A percentile compares a stretch with the other conserved stretches of the same genome.
Conservation (phyloP, 2,329 filamentous ascomycete genomes). For the Cercospora citrullina region DNA sequence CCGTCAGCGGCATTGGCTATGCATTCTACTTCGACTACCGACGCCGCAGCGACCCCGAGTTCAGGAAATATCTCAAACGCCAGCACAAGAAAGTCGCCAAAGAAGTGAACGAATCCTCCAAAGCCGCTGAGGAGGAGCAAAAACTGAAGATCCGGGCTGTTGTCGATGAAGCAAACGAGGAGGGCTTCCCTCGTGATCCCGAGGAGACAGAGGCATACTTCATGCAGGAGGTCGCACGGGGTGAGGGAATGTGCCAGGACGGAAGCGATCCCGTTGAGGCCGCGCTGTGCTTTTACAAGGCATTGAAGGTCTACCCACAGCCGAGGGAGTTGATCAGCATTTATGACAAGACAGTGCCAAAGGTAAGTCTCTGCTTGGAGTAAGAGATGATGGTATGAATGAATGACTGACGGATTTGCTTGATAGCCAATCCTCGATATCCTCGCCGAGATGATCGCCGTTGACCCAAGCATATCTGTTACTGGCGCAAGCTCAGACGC, state of each 20-base stretch:
- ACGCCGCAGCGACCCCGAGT: conserved; percentile 63
- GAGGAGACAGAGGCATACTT: conserved; percentile 97
- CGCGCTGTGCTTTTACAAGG: conserved; percentile 95
- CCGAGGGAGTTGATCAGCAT: conserved; percentile 91
- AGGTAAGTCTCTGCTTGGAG: conserved; percentile 58
- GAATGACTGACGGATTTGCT: conserved; percentile 23
- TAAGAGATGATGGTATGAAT: background rate
- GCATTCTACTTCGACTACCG: conserved; percentile 67
- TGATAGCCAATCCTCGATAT: conserved; percentile 84
- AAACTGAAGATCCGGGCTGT: conserved; percentile 71
- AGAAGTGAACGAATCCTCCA: conserved; percentile 70
- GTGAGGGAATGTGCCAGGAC: conserved; percentile 79
- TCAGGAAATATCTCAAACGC: conserved; percentile 65
- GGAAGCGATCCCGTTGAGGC: conserved; percentile 79
- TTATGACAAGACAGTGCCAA: conserved; percentile 97
- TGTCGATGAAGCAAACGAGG: conserved; percentile 80
- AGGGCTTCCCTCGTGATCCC: conserved; percentile 85
- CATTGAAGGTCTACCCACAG: conserved; percentile 95
- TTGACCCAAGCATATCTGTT: conserved; percentile 65
- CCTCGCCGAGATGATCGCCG: conserved; percentile 95
- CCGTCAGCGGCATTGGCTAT: conserved; percentile 62
- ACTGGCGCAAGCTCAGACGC: conserved; percentile 32
- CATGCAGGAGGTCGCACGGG: conserved; percentile 89
- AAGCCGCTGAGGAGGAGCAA: conserved; percentile 64
- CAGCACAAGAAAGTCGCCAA: conserved; percentile 73